Base-by-base conservation (phyloP, 2,329 filamentous ascomycete genomes). In the Hypoxylon sp. region DNA sequence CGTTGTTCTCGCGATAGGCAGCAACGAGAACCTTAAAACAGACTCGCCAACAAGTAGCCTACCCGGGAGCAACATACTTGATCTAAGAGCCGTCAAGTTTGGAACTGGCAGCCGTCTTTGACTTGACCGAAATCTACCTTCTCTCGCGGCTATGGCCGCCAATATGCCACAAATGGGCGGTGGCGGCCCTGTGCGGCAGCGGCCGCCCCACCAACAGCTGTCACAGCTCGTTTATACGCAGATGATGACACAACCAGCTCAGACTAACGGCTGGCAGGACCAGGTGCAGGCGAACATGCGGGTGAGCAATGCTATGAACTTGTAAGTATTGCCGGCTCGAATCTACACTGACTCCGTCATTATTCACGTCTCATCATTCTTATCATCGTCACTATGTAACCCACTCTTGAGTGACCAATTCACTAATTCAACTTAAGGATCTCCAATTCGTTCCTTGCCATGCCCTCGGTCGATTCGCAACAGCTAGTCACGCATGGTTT, bases 151-250 rank as follows among this genome's bases (percentile, higher is more conserved):
- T 78, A 88, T 88, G 85, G 85, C 85, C 80, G 85, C 83, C 74
- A 87, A 86, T 71, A 83, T 87, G 78, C 82, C 83, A 76, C 85
- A 85, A 72, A 86, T 87, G 84, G 80, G 78, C 74, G 78, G 77
- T 65, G 79, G 77, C 69, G 80, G 78, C 75, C 79, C 83, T 77
- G 79, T 83, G 75, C 78, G 79, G 71, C 78, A 74, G 68, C 77
- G 77, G 64, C 80, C 80, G 60, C 75, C 76, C 46, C 73, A 76
- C 40, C 75, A 81, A 66, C 80, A 82, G 65, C 75, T 79, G 70
- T 76, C 78, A 51, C 74, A 79, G 40, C 69, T 78, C 14, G 77
- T 84, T 6, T 83, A 80, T 56, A 70, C 63, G n/a, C 66, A 74
- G 28, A 68, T 79, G 44, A 71, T 77, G 63, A 59, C 62, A 7